Conservation (phyloP, 768 basidiomycete species). For the Candolleomyces eurysporus region DNA sequence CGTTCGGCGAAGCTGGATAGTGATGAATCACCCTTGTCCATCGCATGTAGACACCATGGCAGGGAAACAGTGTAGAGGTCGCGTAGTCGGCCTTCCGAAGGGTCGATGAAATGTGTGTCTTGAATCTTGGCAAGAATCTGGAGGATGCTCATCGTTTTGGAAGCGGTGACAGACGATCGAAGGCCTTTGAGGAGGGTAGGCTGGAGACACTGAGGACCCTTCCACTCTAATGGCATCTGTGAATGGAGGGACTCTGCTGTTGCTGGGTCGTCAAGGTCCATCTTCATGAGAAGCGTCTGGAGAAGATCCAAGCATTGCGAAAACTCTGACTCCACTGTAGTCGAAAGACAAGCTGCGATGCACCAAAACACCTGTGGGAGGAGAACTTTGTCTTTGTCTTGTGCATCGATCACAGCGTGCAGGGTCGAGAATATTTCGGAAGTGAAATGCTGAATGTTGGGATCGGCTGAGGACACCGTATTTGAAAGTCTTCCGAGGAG, state of each 20-base stretch:
- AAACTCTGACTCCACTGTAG: constrained; percentile 82
- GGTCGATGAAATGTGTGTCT: constrained; percentile 67
- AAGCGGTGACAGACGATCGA: constrained; percentile 70
- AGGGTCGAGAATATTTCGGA: constrained; percentile 81
- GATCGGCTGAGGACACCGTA: constrained; percentile 74
- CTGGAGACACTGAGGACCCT: constrained; percentile 61
- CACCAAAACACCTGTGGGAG: constrained; percentile 90
- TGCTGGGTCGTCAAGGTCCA: constrained; percentile 70
- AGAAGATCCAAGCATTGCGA: constrained; percentile 63
- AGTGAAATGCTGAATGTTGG: constrained; percentile 79
- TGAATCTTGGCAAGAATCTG: constrained; percentile 58
- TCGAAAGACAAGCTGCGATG: constrained; percentile 75
- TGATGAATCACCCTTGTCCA: constrained; percentile 62
- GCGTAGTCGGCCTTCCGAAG: constrained; percentile 68
- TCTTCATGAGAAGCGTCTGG: constrained; percentile 57
- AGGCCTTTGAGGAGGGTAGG: constrained; percentile 72
- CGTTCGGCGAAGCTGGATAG: constrained; percentile 72
- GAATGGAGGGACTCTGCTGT: constrained; percentile 67
- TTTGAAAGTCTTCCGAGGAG: constrained; percentile 82
- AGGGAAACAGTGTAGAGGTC: constrained; percentile 78
- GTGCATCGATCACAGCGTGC: constrained; percentile 53
- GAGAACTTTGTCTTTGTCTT: constrained; percentile 57
- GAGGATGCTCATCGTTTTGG: constrained; percentile 66
- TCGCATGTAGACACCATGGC: constrained; percentile 87
- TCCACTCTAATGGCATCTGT: constrained; percentile 73